Evolutionary conservation across 1,284 basidiomycete genomes (phyloP).

Genomic region (Pseudozyma pruni): DNA sequence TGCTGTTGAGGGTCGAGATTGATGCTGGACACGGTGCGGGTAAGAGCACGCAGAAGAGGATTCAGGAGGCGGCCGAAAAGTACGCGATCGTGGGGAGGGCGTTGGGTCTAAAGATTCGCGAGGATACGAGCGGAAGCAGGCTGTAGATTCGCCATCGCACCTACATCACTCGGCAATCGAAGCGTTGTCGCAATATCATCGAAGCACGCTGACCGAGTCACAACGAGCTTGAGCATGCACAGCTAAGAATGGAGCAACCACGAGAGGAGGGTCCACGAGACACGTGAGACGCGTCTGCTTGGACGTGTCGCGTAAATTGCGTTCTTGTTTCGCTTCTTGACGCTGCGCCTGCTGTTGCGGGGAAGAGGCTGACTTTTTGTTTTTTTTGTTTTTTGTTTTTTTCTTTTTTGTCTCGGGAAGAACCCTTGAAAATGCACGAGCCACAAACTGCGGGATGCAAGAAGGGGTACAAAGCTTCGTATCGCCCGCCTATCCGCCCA

Average conservation of each 20-base stretch:
- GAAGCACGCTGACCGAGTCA: too few species aligned
- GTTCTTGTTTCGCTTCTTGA: neutral
- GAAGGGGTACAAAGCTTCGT: too few species aligned
- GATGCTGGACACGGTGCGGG: constrained; percentile 67
- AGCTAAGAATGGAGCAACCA: too few species aligned
- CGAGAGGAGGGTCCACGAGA: neutral
- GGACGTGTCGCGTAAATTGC: constrained; percentile 22
- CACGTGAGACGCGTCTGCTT: constrained; percentile 8
- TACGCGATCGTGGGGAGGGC: constrained; percentile 57
- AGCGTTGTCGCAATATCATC: too few species aligned
- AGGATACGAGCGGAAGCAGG: constrained; percentile 12
- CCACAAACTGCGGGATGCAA: too few species aligned
- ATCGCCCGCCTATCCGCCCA: too few species aligned
- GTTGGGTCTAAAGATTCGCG: constrained; percentile 54
- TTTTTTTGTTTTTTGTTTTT: neutral
- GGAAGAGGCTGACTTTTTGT: neutral
- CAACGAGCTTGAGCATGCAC: too few species aligned
- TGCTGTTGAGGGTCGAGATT: constrained; percentile 62
- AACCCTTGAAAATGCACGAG: constrained; percentile 2
- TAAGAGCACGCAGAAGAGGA: constrained; percentile 63
- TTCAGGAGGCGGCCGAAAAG: constrained; percentile 60
- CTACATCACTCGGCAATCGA: too few species aligned
- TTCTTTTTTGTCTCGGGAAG: too few species aligned
- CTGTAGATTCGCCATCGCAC: constrained; percentile 4
- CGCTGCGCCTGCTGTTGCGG: neutral